These are phyloP conservation scores for Kluyveromyces siamensis DNA, from an alignment of 805 yeast species.

Conservation along the genomic window DNA sequence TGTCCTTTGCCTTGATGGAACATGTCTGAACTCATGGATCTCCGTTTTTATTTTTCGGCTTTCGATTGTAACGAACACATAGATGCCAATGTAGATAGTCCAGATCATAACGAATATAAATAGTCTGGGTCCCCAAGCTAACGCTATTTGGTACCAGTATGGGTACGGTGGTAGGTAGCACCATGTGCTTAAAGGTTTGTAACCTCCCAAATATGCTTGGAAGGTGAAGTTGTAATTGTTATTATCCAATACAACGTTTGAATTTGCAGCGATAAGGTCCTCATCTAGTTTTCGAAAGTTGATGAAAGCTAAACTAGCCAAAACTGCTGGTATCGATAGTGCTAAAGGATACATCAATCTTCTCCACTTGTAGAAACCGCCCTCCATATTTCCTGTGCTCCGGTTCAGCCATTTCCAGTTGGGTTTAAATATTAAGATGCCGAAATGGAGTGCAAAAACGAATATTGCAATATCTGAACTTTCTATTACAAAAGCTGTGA, in stretches of 20 bases:
- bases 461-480: constrained; percentile 82
- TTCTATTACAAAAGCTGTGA: constrained; percentile 71
- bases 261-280: constrained; percentile 8
- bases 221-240: constrained; percentile 13
- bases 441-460: constrained; percentile 77
- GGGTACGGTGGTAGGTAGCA: constrained; percentile 71
- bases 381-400: constrained; percentile 44
- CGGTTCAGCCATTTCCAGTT: constrained; percentile 34
- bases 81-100: constrained; percentile 58
- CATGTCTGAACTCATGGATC: constrained; percentile 20
- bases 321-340: constrained; percentile 49
- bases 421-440: constrained; percentile 60
- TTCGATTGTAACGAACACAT: constrained; percentile 60
- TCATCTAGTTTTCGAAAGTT: constrained; percentile 18
- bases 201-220: constrained; percentile 37
- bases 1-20: constrained; percentile 1
- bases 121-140: constrained; percentile 80
- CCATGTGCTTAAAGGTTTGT: constrained; percentile 59
- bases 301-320: constrained; percentile 69
- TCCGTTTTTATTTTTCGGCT: constrained; percentile 41
- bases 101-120: constrained; percentile 54
- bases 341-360: constrained; percentile 49
- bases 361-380: constrained; percentile 61
- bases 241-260: constrained; percentile 19
- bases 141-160: constrained; percentile 59